phyloP scores from a whole-genome alignment of 331 rosid species.

The Saraca asoca region DNA sequence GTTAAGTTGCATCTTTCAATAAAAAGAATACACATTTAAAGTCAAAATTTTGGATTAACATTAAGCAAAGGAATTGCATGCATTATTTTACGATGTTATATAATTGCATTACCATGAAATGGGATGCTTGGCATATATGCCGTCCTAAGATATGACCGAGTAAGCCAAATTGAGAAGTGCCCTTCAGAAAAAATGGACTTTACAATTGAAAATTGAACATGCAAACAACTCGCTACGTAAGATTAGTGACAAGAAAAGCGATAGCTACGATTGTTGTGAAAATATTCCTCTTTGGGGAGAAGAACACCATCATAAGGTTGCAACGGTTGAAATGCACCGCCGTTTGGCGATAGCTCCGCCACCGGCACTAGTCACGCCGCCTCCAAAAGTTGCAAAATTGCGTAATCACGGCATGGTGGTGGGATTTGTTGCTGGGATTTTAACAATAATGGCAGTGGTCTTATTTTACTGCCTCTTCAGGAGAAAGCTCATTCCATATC shows the following conservation, averaged over 20 bases:
- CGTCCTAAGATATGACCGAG: slow-evolving; percentile 55
- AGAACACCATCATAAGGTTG: slow-evolving; percentile 13
- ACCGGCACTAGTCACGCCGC: neutral
- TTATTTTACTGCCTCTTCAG: slow-evolving; percentile 39
- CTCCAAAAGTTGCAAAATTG: neutral
- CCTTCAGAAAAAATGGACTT: slow-evolving; percentile 16
- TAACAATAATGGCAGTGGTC: slow-evolving; percentile 38
- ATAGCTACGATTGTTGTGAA: slow-evolving; percentile 18
- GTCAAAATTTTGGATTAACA: slow-evolving; percentile 1
- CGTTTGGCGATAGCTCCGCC: slow-evolving; percentile 24
- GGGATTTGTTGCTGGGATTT: slow-evolving; percentile 48
- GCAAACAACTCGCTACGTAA: slow-evolving; percentile 28
- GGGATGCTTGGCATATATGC: slow-evolving; percentile 54
- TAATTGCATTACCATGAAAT: slow-evolving; percentile 2
- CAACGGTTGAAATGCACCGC: slow-evolving; percentile 25
- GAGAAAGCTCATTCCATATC: slow-evolving; percentile 46
- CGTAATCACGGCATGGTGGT: slow-evolving; percentile 24
- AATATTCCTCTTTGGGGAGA: slow-evolving; percentile 10
- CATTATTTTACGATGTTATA: slow-evolving; percentile 2
- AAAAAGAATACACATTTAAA: neutral
- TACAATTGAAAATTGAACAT: neutral
- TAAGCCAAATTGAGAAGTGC: slow-evolving; percentile 13
- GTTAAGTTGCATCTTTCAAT: slow-evolving; percentile 5
- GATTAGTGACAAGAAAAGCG: slow-evolving; percentile 11
- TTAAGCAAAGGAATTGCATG: neutral